Conservation (phyloP, 1,284 basidiomycete species). For the Sanghuangporus baumii region DNA sequence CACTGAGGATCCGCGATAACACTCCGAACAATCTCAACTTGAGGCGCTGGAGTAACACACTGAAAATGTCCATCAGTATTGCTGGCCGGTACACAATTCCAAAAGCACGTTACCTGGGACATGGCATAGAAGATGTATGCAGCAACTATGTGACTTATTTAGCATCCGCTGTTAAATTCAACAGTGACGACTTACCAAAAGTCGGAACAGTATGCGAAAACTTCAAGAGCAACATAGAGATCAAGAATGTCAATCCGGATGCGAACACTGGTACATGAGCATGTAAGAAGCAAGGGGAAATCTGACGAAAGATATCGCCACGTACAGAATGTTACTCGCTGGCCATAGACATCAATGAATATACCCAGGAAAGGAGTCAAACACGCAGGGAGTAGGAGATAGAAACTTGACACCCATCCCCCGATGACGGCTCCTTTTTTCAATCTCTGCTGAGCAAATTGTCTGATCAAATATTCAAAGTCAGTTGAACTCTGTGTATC, state of each 20-base stretch:
- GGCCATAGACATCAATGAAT: slow-evolving; percentile 38
- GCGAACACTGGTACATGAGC: slow-evolving; percentile 30
- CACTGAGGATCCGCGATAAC: slow-evolving; percentile 38
- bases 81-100: background rate
- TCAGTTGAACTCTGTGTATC: background rate
- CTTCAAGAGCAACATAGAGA: slow-evolving; percentile 39
- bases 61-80: slow-evolving; percentile 18
- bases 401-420: slow-evolving; percentile 45
- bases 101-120: slow-evolving; percentile 30
- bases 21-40: slow-evolving; percentile 40
- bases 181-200: slow-evolving; percentile 28
- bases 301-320: background rate
- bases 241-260: slow-evolving; percentile 36
- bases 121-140: slow-evolving; percentile 41
- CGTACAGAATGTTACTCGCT: slow-evolving; percentile 37
- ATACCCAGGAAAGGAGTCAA: slow-evolving; percentile 40
- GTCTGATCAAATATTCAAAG: slow-evolving; percentile 20
- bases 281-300: background rate
- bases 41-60: slow-evolving; percentile 38
- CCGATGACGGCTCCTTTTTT: slow-evolving; percentile 42
- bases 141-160: slow-evolving; percentile 26
- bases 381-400: slow-evolving; percentile 37
- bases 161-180: background rate
- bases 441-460: slow-evolving; percentile 40
- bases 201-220: slow-evolving; percentile 35